Evolutionary conservation across 768 basidiomycete genomes (phyloP).

Genomic region (Mycena maculata): DNA sequence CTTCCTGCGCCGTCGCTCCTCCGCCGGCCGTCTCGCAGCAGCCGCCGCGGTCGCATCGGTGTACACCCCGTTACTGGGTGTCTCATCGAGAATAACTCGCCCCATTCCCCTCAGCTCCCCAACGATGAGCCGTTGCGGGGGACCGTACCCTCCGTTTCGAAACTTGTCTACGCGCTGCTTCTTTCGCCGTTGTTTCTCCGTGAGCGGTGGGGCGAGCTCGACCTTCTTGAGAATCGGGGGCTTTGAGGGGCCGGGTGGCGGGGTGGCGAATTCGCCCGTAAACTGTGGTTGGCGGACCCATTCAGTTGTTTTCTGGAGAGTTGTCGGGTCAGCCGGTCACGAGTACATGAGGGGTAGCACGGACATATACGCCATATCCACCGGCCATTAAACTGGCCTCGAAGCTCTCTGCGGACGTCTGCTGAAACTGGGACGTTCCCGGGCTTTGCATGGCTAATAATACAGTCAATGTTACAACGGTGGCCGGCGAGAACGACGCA

Average conservation of each 20-base stretch:
- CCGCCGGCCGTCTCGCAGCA: conserved; percentile 23
- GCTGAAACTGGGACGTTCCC: conserved; percentile 51
- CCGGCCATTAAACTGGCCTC: conserved; percentile 67
- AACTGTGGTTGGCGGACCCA: conserved; percentile 46
- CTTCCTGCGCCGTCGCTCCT: conserved; percentile 30
- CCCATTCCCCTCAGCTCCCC: conserved; percentile 32
- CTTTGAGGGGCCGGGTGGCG: conserved; percentile 39
- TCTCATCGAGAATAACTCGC: conserved; percentile 33
- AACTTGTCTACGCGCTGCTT: conserved; percentile 34
- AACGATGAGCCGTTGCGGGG: conserved; percentile 26
- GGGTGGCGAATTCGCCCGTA: conserved; percentile 45
- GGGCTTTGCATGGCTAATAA: conserved; percentile 28
- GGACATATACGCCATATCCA: conserved; percentile 63
- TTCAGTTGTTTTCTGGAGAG: conserved; percentile 42
- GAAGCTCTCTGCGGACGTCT: conserved; percentile 66
- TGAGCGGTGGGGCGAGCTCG: conserved; percentile 22
- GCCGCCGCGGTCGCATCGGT: conserved; percentile 30
- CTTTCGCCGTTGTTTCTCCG: conserved; percentile 35
- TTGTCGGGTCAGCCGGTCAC: conserved; percentile 20
- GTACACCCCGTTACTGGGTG: conserved; percentile 30
- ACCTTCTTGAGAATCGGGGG: conserved; percentile 25
- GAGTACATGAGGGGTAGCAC: conserved; percentile 22
- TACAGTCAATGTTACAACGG: not conserved
- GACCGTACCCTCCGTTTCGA: conserved; percentile 25
- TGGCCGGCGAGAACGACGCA: not conserved